Base-by-base conservation (phyloP, 2,329 filamentous ascomycete genomes). In the Coniochaeta sp. region DNA sequence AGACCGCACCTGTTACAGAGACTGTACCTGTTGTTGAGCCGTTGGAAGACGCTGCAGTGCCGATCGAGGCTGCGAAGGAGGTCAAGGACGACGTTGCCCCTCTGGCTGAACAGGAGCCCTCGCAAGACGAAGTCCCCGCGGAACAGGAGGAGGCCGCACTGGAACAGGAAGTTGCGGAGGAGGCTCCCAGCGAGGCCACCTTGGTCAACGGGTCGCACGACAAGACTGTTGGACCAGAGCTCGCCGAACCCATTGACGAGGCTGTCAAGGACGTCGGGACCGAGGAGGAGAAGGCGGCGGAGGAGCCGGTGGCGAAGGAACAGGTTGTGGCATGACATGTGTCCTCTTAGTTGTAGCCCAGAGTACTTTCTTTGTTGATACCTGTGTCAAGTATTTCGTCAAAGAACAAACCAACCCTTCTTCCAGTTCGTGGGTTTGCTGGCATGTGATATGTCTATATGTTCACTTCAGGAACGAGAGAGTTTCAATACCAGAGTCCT, bases 61-160 rank as follows among this genome's bases (percentile, higher is more conserved):
- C 3, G 26, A 32, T n/a, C n/a, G 63, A 63, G n/a, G 60, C 60
- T 36, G 62, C 56, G 17, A 28, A 59, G n/a, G 40, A 60, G 3
- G 52, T 56, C 12, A 24, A 58, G 9, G 56, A 54, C 34, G 58
- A 62, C 26, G 56, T 47, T 19, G 26, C 55, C 9, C 3, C 7
- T 17, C 38, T 10, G n/a, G 10, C 47, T 16, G 47, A 52, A n/a
- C 14, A 5, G 47, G 47, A 26, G 24, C 4, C 24, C 7, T 52
- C 47, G 26, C 14, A 52, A 9, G 24, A 52, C 8, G 47, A 52
- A 4, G 30, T 17, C 7, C 24, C 26, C 12, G 24, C 24, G 2
- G 47, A 52, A 22, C 47, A 52, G 30, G 22, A 26, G 5, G 47
- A 52, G 24, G 26, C 47, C 12, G n/a, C 26, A n/a, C 47, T 30